Evolutionary conservation across 495 filamentous ascomycete genomes (phyloP), one percentile per base, ranked within the genome.

Genomic region (Neurospora sp.): DNA sequence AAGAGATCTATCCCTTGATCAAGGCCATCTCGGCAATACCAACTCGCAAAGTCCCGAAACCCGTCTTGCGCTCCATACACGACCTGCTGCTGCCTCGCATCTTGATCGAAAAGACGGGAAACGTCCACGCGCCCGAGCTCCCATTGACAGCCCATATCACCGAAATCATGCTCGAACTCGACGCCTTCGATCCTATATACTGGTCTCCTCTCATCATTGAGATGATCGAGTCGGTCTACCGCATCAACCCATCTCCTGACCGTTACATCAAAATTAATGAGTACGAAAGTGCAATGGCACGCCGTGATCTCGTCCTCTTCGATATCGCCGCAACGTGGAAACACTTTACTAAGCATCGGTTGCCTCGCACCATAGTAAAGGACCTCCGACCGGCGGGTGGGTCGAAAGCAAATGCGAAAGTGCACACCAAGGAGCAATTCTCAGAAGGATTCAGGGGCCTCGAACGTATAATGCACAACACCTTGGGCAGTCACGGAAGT

Each of bases 311-410:
- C 40, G 78, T 85, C 66, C 76, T 86, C 2, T 74, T 70, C 27
- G 84, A 86, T 73, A 78, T 86, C 5, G 70, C 83, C 9, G 81
- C 80, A 11, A 80, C 83, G 12, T 86, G 84, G 84, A 77, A 79
- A 38, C 72, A 79, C 31, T 80, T 85, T 54, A 77, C 75, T 39
- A 44, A 79, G 16, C 81, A 81, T 10, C 77, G 76, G 73, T 75
- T 80, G 27, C 76, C 76, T 66, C 27, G 54, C 23, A 31, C 23
- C 31, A 27, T 66, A 35, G 27, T 66, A 3, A 66, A 18, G 27
- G 54, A 75, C 70, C 14, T 12, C 74, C 16, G 75, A 83, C 20
- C 72, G 66, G 39, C 74, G 11, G 20, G 54, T 46, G 9, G 11
- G 75, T 69, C 69, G 69, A 78, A 35, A 69, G 38, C 12, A 39